Base-by-base conservation (phyloP, 441 rosid genomes). In the Jatropha podagrica region DNA sequence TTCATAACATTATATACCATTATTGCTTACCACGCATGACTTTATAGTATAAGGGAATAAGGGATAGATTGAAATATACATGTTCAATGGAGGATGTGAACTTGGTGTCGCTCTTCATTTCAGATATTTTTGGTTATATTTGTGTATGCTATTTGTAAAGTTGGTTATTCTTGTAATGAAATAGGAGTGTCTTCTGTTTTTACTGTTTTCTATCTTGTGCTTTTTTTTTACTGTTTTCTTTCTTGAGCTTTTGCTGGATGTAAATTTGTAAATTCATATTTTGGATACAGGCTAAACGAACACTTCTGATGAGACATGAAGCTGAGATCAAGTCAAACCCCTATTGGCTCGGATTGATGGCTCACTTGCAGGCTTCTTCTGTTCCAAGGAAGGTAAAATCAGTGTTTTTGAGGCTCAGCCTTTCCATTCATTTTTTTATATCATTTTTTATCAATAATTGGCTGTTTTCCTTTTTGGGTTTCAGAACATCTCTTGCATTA, bases 321-420 rank as follows among this genome's bases (percentile, higher is more conserved):
- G 98, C 98, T 77, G 99, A 96, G 81, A 86, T 94, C n/a, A 96
- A 96, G 87, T 94, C 99, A 81, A 96, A 96, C 85, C 96, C 97
- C n/a, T 96, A 96, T 82, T 96, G 99, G 99, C 98, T 96, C 74
- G 97, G 97, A 73, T 84, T 96, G 80, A 83, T 96, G 74, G 96
- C 98, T 78, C 99, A 96, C 85, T 85, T 94, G 88, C 99, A 96
- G 86, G 98, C 98, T 76, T 83, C 96, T 68, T 91, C 96, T 68
- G 97, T 96, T 82, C 91, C 95, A n/a, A 92, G 97, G 81, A 94
- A 96, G 98, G 98, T 92, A 80, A 78, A 37, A 40, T 68, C 68
- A 52, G 71, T 69, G 64, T 58, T 54, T 69, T 26, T 37, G 73
- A 78, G 26, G 58, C 72, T 32, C 41, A 37, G 49, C 44, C 38